A percentile compares a stretch with the other conserved stretches of the same genome.
Evolutionary conservation across 2,329 filamentous ascomycete genomes (phyloP).

Genomic region (Aspergillus tubingensis): DNA sequence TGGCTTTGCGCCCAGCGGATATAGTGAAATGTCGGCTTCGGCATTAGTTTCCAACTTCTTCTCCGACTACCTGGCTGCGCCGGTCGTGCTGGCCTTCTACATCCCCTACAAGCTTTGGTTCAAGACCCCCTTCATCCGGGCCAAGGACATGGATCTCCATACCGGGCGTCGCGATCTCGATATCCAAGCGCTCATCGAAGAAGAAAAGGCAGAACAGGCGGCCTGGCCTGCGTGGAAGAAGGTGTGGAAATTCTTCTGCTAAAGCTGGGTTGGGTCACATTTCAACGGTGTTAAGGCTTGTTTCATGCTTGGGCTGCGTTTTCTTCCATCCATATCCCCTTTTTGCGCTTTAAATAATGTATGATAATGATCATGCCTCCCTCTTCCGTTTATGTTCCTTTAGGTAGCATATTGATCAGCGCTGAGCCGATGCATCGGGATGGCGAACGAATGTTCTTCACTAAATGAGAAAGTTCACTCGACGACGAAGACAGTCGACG

Average conservation of each 20-base stretch:
- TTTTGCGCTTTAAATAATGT: neutral
- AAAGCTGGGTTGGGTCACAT: constrained; percentile 12
- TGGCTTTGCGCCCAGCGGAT: constrained; percentile 73
- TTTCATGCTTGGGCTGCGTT: neutral
- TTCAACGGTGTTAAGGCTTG: neutral
- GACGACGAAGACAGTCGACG: neutral
- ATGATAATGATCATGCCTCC: constrained; percentile 3
- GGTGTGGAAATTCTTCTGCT: constrained; percentile 73
- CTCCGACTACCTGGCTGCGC: constrained; percentile 58
- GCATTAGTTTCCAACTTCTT: constrained; percentile 69
- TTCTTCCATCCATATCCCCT: neutral
- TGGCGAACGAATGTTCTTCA: neutral
- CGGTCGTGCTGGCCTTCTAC: constrained; percentile 63
- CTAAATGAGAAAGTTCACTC: neutral
- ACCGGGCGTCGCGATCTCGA: constrained; percentile 86
- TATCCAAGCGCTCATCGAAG: constrained; percentile 72
- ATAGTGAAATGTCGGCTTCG: constrained; percentile 45
- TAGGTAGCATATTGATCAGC: neutral
- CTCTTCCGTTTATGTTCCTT: neutral
- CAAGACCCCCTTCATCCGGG: constrained; percentile 66
- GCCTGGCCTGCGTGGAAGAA: constrained; percentile 77
- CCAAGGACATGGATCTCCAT: constrained; percentile 78
- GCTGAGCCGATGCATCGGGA: neutral
- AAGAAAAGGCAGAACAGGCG: constrained; percentile 74
- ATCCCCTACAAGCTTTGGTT: constrained; percentile 74